These are phyloP conservation scores for Hura crepitans DNA, from an alignment of 441 rosid genomes.

Conservation along the genomic window DNA sequence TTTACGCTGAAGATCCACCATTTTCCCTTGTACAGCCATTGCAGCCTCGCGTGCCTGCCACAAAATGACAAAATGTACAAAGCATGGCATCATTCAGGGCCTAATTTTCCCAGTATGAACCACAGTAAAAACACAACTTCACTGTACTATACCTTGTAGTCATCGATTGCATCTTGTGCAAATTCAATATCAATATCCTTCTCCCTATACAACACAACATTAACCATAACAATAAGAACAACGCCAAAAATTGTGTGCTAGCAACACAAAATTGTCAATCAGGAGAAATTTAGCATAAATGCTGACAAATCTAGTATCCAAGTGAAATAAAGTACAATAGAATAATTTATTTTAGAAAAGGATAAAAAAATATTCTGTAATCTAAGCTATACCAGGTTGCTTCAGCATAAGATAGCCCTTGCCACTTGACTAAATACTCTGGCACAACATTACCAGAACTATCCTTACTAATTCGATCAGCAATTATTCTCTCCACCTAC, in stretches of 20 bases:
- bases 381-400: slow-evolving; percentile 82
- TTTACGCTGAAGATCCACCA: slow-evolving; percentile 91
- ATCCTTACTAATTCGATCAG: slow-evolving; percentile 83
- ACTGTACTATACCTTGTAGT: slow-evolving; percentile 63
- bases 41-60: slow-evolving; percentile 95
- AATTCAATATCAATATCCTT: slow-evolving; percentile 83
- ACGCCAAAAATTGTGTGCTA: background rate
- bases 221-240: slow-evolving; percentile 18
- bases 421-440: slow-evolving; percentile 99
- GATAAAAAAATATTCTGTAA: slow-evolving; percentile 1
- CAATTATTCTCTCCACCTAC: slow-evolving; percentile 91
- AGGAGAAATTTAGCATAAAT: slow-evolving; percentile 7
- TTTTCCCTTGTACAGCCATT: slow-evolving; percentile 81
- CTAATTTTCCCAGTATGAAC: background rate
- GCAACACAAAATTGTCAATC: background rate
- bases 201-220: slow-evolving; percentile 60
- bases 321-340: background rate
- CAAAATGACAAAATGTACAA: slow-evolving; percentile 12
- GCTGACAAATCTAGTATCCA: background rate
- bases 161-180: slow-evolving; percentile 97
- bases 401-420: slow-evolving; percentile 99
- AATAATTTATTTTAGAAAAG: background rate
- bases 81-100: background rate
- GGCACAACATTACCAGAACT: slow-evolving; percentile 67
- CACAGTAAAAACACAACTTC: slow-evolving; percentile 16